phyloP scores from a whole-genome alignment of 2,329 filamentous ascomycete genomes.

The Epichloe scottii region DNA sequence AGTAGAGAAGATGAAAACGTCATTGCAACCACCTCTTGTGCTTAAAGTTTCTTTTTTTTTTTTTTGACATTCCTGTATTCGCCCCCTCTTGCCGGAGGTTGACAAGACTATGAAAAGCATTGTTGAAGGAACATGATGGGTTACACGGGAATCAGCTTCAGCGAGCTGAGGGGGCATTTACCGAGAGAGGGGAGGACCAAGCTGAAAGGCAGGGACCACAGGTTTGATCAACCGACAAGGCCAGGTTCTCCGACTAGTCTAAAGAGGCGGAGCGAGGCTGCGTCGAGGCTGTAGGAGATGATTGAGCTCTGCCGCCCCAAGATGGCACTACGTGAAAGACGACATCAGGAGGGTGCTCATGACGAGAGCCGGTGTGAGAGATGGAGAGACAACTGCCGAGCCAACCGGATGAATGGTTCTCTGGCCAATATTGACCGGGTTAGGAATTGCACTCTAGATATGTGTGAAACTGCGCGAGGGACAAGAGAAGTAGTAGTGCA shows the following conservation, averaged over 20 bases:
- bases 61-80: background rate
- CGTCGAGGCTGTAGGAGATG: background rate
- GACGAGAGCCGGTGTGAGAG: background rate
- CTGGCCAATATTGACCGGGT: background rate
- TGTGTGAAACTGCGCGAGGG: background rate
- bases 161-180: background rate
- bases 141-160: background rate
- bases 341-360: background rate
- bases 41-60: background rate
- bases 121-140: background rate
- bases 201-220: background rate
- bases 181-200: background rate
- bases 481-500: too few species aligned
- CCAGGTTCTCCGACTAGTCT: background rate
- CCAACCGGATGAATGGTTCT: background rate
- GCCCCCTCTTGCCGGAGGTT: background rate
- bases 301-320: background rate
- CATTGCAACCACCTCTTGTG: background rate
- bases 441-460: background rate
- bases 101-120: constrained; percentile 3
- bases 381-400: background rate
- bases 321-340: background rate
- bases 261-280: background rate
- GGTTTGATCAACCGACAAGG: background rate
- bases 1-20: constrained; percentile 1